These are phyloP conservation scores for Calonectria leucothoes DNA, from an alignment of 2,329 filamentous ascomycete species.

Conservation along the genomic window DNA sequence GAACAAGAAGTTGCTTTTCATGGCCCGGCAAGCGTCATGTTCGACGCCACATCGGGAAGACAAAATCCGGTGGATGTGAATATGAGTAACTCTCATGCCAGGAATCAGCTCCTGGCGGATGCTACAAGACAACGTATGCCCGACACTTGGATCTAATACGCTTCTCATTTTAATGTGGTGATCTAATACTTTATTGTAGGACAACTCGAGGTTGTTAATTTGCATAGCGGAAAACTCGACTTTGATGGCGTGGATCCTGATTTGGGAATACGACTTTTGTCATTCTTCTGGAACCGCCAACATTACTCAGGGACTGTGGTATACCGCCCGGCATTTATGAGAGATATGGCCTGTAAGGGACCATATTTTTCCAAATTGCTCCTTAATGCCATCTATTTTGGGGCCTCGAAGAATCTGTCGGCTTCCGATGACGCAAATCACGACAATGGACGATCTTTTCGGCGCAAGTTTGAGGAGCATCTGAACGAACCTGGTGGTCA, in stretches of 20 bases:
- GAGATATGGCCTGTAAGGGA: conserved; percentile 63
- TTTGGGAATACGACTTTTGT: conserved; percentile 61
- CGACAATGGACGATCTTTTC: conserved; percentile 45
- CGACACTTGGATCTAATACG: conserved; percentile 25
- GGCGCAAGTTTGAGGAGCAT: conserved; percentile 57
- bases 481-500: conserved; percentile 60
- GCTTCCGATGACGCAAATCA: not conserved
- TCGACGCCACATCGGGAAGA: conserved; percentile 4
- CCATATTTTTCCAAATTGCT: conserved; percentile 68
- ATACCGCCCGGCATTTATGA: conserved; percentile 65
- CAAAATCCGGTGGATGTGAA: not conserved
- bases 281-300: conserved; percentile 66
- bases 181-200: conserved; percentile 33
- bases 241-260: conserved; percentile 66
- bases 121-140: conserved; percentile 30
- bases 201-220: conserved; percentile 62
- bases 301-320: conserved; percentile 57
- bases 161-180: no score
- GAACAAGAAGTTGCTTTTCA: conserved; percentile 39
- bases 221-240: conserved; percentile 58
- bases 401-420: conserved; percentile 28
- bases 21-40: conserved; percentile 31
- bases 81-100: not conserved
- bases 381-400: conserved; percentile 64
- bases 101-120: conserved; percentile 30